Evolutionary conservation across 2,329 filamentous ascomycete species (phyloP).

Genomic region (Raffaelea deltoideospora): DNA sequence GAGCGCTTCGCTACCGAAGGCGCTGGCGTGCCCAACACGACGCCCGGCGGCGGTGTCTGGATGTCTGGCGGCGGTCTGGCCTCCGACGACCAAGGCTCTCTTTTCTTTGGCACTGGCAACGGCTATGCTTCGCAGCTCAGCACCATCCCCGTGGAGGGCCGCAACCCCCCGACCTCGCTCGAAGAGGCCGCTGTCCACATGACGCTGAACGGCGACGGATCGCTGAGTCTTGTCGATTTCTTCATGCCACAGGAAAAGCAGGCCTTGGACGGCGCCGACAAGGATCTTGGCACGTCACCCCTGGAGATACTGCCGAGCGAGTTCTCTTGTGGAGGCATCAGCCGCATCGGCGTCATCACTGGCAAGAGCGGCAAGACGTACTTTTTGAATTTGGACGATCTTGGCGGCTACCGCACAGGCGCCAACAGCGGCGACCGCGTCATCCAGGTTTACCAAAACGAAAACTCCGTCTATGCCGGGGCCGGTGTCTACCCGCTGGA

Average conservation of each 20-base stretch:
- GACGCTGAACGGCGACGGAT: constrained; percentile 27
- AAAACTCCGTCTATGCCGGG: constrained; percentile 32
- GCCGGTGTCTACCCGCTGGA: constrained; percentile 30
- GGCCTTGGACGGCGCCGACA: constrained; percentile 31
- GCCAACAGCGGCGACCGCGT: constrained; percentile 24
- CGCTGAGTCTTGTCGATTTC: constrained; percentile 27
- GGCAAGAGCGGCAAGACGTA: constrained; percentile 36
- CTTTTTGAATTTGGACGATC: constrained; percentile 29
- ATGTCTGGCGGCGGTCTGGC: constrained; percentile 32
- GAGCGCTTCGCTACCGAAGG: constrained; percentile 28
- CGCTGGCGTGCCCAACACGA: constrained; percentile 22
- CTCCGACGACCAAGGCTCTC: constrained; percentile 28
- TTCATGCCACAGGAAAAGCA: constrained; percentile 35
- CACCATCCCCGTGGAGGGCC: constrained; percentile 25
- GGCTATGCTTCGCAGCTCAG: constrained; percentile 30
- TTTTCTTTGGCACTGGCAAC: constrained; percentile 32
- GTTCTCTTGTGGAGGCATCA: constrained; percentile 26
- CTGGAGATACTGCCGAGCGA: constrained; percentile 25
- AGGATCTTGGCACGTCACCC: constrained; percentile 30
- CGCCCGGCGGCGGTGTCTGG: constrained; percentile 28
- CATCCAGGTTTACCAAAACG: constrained; percentile 27
- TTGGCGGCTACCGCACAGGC: constrained; percentile 32
- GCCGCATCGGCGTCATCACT: constrained; percentile 32
- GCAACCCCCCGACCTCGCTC: constrained; percentile 26
- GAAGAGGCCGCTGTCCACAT: constrained; percentile 34